These are phyloP conservation scores for Medicago truncatula DNA, from an alignment of 306 rosid genomes.

Conservation along the genomic window DNA sequence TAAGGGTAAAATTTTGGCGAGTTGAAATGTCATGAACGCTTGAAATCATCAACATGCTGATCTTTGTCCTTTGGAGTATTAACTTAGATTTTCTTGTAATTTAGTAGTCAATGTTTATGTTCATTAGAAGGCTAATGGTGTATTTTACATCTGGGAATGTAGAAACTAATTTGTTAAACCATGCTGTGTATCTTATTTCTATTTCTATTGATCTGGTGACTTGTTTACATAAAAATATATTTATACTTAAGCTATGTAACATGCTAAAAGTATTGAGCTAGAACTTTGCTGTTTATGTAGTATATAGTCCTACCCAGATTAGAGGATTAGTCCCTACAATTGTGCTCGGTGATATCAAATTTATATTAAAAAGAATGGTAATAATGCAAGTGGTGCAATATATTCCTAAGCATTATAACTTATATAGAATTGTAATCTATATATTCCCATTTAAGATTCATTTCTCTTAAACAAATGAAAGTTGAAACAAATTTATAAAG, in stretches of 20 bases:
- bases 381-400: background rate
- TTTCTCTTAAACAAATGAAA: background rate
- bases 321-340: no score
- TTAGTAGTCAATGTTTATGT: slow-evolving; percentile 15
- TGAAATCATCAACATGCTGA: slow-evolving; percentile 1
- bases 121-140: slow-evolving; percentile 15
- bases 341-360: no score
- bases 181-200: slow-evolving; percentile 1
- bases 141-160: background rate
- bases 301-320: no score
- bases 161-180: slow-evolving; percentile 22
- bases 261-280: no score
- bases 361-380: no score
- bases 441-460: background rate
- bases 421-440: background rate
- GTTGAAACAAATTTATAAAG: no score
- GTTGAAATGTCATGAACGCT: background rate
- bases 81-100: slow-evolving; percentile 1
- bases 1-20: background rate
- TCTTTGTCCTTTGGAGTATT: background rate
- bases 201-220: background rate
- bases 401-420: no score
- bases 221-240: background rate
- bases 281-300: no score
- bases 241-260: background rate